phyloP scores from a whole-genome alignment of 495 filamentous ascomycete species.

The Aspergillus homomorphus region DNA sequence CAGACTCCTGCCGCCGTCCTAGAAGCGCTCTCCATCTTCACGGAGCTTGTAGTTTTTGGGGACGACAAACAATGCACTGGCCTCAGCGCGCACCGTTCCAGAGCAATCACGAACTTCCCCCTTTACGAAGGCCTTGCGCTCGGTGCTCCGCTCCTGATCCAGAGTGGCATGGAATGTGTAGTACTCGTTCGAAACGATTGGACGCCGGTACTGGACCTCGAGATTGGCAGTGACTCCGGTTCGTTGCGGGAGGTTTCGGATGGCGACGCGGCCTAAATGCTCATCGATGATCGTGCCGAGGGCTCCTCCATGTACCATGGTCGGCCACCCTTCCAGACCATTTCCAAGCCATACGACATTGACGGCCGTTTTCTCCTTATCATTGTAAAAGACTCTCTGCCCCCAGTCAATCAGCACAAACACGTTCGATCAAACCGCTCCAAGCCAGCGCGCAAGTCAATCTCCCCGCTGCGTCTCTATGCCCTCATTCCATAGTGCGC shows the following conservation, averaged over 20 bases:
- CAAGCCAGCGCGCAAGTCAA: neutral
- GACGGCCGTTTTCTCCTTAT: conserved; percentile 42
- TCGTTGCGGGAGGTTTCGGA: conserved; percentile 36
- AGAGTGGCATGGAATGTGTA: conserved; percentile 59
- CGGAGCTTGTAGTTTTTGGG: conserved; percentile 49
- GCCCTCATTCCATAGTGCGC: neutral
- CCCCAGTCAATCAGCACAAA: conserved; percentile 20
- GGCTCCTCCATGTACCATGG: conserved; percentile 70
- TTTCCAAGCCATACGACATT: conserved; percentile 63
- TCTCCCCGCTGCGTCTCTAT: neutral
- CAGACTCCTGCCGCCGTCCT: conserved; percentile 2
- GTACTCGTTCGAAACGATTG: conserved; percentile 55
- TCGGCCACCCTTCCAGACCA: conserved; percentile 68
- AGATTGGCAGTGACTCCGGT: conserved; percentile 64
- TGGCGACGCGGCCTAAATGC: conserved; percentile 39
- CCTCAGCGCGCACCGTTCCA: conserved; percentile 54
- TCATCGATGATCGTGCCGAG: conserved; percentile 74
- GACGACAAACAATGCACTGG: conserved; percentile 63
- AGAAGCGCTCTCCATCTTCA: conserved; percentile 45
- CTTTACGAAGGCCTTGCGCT: conserved; percentile 61
- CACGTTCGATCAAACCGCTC: neutral
- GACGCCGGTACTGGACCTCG: conserved; percentile 59
- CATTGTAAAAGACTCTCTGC: conserved; percentile 52
- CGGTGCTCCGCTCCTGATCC: conserved; percentile 48
- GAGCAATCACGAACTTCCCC: conserved; percentile 51